Evolutionary conservation across 2,329 filamentous ascomycete genomes (phyloP), one percentile per base, ranked within the genome.

Genomic region (Microcera coccophila): DNA sequence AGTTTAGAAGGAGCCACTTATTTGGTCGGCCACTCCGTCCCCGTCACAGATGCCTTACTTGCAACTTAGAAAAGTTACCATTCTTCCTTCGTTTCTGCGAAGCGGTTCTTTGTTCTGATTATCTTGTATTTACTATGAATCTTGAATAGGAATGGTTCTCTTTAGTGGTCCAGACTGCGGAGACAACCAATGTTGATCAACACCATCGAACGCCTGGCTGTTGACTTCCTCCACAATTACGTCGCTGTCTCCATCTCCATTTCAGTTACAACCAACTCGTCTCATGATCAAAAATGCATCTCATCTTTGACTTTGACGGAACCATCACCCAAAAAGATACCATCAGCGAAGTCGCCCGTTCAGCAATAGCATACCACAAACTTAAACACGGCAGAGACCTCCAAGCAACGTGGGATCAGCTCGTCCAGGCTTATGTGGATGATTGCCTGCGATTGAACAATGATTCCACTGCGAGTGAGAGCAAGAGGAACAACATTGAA

Each of bases 301-400:
- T 81, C 31, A 58, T 81, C 26, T 67, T 81, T 16, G 78, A 81
- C 54, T 81, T 81, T 58, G 78, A 81, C 60, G 75, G 75, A 46
- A 81, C 78, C 14, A 78, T 81, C 50, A 80, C 78, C 15, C 61
- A 65, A 11, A 46, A 68, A 21, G 78, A 81, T 62, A 79, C 76
- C 31, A 74, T 80, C 31, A 59, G 62, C 41, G 60, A 67, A 31
- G 67, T 81, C 4, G 74, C 70, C 35, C 52, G 64, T 15, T 66
- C 66, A 18, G 72, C 70, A 40, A 67, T 76, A 33, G 51, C 48
- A 16, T 61, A 62, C 42, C 62, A 67, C 42, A 49, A 54, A 16
- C 44, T 45, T 5, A 47, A 47, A 39, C 53, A 41, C 21, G 58
- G 60, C 29, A 45, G 47, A 21, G 60, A 69, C 31, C 61, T 74